Conservation (phyloP, 805 yeast species). For the Ascoidea asiatica region DNA sequence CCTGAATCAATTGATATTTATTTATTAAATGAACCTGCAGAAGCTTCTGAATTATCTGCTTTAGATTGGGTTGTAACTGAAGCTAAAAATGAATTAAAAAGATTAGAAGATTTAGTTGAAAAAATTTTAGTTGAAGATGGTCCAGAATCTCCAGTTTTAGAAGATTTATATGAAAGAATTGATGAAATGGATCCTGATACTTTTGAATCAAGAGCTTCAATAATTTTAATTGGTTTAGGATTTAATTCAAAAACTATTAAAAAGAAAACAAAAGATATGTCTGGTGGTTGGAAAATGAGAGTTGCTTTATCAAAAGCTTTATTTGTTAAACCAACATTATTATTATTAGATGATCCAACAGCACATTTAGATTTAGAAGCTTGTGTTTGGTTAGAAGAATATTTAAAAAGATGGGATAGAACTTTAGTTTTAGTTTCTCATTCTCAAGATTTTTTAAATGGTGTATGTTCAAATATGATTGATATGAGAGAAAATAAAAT, state of each 20-base stretch:
- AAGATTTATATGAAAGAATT: conserved; percentile 86
- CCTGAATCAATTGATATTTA: conserved; percentile 89
- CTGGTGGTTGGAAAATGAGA: conserved; percentile 99
- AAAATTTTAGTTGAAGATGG: conserved; percentile 82
- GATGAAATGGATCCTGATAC: conserved; percentile 94
- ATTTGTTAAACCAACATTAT: conserved; percentile 92
- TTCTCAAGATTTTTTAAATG: conserved; percentile 98
- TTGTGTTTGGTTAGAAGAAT: conserved; percentile 99
- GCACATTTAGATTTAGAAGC: conserved; percentile 99
- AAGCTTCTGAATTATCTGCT: conserved; percentile 82
- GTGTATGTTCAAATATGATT: conserved; percentile 96
- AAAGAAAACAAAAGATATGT: conserved; percentile 96
- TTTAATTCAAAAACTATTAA: conserved; percentile 76
- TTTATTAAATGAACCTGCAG: conserved; percentile 94
- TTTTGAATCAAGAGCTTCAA: conserved; percentile 92
- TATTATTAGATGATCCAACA: conserved; percentile 95
- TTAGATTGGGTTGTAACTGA: conserved; percentile 93
- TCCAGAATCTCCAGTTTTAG: conserved; percentile 80
- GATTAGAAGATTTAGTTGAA: conserved; percentile 85
- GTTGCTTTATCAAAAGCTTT: conserved; percentile 96
- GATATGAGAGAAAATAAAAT: conserved; percentile 86
- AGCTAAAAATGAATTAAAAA: conserved; percentile 85
- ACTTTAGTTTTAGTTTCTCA: conserved; percentile 91
- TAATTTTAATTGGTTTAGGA: conserved; percentile 93
- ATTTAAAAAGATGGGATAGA: conserved; percentile 87